Percentiles rank a stretch among this genome's conserved stretches.
Evolutionary conservation across 257 asterid genomes (phyloP).

Genomic region (Schizonepeta tenuifolia): DNA sequence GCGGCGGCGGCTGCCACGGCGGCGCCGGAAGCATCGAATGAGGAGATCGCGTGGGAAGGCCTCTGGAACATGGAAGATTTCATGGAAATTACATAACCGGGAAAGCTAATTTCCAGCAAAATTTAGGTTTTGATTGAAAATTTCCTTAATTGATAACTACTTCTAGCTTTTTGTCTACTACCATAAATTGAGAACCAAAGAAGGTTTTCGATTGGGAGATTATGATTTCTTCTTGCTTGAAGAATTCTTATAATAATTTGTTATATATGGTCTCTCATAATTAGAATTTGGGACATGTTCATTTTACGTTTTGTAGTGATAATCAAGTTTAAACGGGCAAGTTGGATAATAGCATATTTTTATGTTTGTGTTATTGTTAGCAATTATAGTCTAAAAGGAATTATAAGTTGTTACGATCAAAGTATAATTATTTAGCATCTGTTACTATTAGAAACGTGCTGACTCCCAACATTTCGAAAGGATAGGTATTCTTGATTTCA

Average conservation of each 20-base stretch:
- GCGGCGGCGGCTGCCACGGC: slow-evolving; percentile 31
- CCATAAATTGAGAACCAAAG: slow-evolving; percentile 42
- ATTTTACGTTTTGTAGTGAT: neutral
- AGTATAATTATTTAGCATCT: neutral
- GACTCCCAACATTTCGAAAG: neutral
- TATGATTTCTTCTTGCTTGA: slow-evolving; percentile 4
- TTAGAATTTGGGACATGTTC: slow-evolving; percentile 3
- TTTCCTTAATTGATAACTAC: neutral
- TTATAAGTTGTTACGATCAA: neutral
- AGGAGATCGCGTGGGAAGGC: slow-evolving; percentile 65
- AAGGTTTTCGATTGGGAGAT: slow-evolving; percentile 42
- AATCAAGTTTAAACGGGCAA: neutral
- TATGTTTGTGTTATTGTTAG: neutral
- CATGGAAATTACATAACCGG: slow-evolving; percentile 38
- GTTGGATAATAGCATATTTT: neutral
- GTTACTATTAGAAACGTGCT: neutral
- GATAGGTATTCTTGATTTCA: neutral
- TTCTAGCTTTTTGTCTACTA: slow-evolving; percentile 15
- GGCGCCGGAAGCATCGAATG: slow-evolving; percentile 43
- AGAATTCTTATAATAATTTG: slow-evolving; percentile 1
- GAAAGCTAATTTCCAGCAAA: slow-evolving; percentile 35
- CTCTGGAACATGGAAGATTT: slow-evolving; percentile 74
- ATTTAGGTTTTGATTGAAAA: slow-evolving; percentile 40
- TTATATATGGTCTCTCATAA: slow-evolving; percentile 2
- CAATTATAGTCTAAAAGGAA: neutral